These are phyloP conservation scores for Quercus phellos DNA, from an alignment of 331 rosid genomes.

Conservation along the genomic window DNA sequence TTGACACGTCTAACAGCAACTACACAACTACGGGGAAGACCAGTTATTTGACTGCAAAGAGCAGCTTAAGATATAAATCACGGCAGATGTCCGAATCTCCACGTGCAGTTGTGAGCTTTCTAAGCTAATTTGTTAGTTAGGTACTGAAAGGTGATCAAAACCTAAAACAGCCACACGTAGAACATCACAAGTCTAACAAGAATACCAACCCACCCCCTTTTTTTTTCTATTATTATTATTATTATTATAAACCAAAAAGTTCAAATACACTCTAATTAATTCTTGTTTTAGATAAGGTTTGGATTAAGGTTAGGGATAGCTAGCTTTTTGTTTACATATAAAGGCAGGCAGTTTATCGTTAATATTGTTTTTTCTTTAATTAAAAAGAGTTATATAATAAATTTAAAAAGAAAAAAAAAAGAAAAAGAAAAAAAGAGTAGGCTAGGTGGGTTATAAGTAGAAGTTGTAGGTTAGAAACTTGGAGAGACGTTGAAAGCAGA, in stretches of 20 bases:
- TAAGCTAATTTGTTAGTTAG: slow-evolving; percentile 65
- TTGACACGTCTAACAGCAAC: not conserved
- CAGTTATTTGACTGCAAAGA: slow-evolving; percentile 34
- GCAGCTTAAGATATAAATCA: not conserved
- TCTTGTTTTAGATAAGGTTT: slow-evolving; percentile 4
- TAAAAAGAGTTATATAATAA: not conserved
- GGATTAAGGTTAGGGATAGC: slow-evolving; percentile 1
- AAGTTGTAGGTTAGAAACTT: slow-evolving; percentile 97
- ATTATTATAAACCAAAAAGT: not conserved
- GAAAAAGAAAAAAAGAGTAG: slow-evolving; percentile 20
- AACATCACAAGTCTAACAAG: slow-evolving; percentile 48
- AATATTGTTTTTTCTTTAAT: not conserved
- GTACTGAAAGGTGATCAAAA: slow-evolving; percentile 57
- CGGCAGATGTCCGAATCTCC: slow-evolving; percentile 26
- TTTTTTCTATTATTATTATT: not conserved
- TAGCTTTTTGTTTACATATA: not conserved
- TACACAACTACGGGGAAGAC: slow-evolving; percentile 5
- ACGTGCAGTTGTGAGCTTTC: slow-evolving; percentile 61
- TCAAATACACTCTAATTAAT: not conserved
- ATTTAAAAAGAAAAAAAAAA: not conserved
- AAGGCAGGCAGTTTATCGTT: slow-evolving; percentile 8
- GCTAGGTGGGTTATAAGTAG: slow-evolving; percentile 90
- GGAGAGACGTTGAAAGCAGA: slow-evolving; percentile 95
- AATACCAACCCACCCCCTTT: slow-evolving; percentile 37
- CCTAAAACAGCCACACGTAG: slow-evolving; percentile 42